Evolutionary conservation across 2,329 filamentous ascomycete species (phyloP).

Genomic region (Nemania bipapillata): DNA sequence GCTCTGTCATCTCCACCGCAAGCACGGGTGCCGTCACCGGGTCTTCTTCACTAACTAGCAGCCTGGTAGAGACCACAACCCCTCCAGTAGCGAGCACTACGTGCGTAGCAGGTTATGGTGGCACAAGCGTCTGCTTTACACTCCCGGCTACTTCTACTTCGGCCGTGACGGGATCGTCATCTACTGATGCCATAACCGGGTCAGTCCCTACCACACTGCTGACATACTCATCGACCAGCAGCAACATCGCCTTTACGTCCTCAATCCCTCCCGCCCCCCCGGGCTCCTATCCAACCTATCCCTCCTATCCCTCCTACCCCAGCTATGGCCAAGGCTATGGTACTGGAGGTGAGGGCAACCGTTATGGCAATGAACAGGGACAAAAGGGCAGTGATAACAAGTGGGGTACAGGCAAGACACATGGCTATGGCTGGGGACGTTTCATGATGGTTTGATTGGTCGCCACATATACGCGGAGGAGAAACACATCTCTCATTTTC

Average conservation of each 20-base stretch:
- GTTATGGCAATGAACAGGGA: conserved; percentile 2
- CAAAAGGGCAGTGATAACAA: neutral
- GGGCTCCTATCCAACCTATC: conserved; percentile 30
- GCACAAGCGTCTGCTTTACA: conserved; percentile 30
- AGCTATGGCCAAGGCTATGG: neutral
- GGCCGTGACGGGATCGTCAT: conserved; percentile 20
- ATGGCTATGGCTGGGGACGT: conserved; percentile 3
- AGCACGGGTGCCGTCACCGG: conserved; percentile 31
- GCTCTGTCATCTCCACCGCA: conserved; percentile 8
- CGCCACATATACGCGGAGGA: neutral
- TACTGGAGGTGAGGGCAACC: neutral
- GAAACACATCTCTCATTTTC: conserved; percentile 1
- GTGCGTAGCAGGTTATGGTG: conserved; percentile 31
- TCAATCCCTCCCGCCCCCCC: conserved; percentile 7
- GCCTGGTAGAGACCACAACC: neutral
- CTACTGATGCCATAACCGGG: conserved; percentile 25
- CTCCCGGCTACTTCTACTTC: conserved; percentile 6
- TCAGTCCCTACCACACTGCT: conserved; percentile 31
- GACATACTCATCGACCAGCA: conserved; percentile 19
- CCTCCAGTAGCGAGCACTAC: conserved; percentile 23
- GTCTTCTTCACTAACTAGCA: conserved; percentile 24
- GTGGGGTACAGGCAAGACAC: neutral
- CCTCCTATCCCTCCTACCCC: conserved; percentile 20
- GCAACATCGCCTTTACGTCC: neutral
- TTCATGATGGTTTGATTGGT: conserved; percentile 22